These are phyloP conservation scores for Flaveria trinervia DNA, from an alignment of 129 eudicot genomes.

Conservation along the genomic window DNA sequence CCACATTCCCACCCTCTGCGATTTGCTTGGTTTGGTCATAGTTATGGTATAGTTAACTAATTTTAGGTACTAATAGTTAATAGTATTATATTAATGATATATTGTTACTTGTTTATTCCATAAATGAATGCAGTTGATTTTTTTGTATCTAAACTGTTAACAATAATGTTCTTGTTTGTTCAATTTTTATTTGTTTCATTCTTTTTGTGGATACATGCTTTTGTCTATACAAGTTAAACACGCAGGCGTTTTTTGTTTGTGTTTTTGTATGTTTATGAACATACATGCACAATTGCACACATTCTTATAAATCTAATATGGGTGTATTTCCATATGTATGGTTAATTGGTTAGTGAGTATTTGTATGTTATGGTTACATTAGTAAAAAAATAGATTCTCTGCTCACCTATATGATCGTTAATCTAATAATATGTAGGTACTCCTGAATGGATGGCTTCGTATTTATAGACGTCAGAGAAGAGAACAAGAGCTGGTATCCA, in stretches of 20 bases:
- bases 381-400: not conserved
- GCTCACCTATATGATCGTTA: conserved; percentile 3
- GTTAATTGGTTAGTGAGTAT: not conserved
- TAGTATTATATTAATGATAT: conserved; percentile 3
- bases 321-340: not conserved
- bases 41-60: no score
- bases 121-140: not conserved
- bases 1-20: no score
- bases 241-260: no score
- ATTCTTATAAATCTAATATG: not conserved
- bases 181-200: no score
- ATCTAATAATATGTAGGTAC: conserved; percentile 50
- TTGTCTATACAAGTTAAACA: no score
- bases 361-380: not conserved
- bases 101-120: conserved; percentile 8
- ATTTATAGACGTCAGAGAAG: conserved; percentile 89
- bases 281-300: not conserved
- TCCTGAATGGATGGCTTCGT: conserved; percentile 97
- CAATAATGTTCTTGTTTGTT: not conserved
- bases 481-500: conserved; percentile 88
- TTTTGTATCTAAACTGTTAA: not conserved
- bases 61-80: not conserved
- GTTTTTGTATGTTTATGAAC: not conserved
- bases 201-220: no score
- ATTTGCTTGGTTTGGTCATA: no score